These are phyloP conservation scores for Tricholoma hemisulphureum DNA, from an alignment of 768 basidiomycete genomes.

Conservation along the genomic window DNA sequence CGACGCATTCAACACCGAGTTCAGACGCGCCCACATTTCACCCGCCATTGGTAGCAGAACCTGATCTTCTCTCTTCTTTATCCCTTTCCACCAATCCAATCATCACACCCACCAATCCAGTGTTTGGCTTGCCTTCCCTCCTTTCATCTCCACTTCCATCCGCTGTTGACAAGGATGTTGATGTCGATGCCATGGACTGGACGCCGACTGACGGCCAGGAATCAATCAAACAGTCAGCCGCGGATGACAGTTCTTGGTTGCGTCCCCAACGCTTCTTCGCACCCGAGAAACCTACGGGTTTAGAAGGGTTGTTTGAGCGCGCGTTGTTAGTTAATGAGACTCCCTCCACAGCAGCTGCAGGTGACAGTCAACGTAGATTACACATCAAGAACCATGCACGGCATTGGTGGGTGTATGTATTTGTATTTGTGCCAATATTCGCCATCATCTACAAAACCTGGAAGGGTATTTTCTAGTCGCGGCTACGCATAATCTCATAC, in stretches of 20 bases:
- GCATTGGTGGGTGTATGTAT: slow-evolving; percentile 37
- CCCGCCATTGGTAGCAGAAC: slow-evolving; percentile 35
- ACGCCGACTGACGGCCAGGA: slow-evolving; percentile 49
- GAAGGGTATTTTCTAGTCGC: slow-evolving; percentile 2
- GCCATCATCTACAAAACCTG: slow-evolving; percentile 26
- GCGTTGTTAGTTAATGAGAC: slow-evolving; percentile 55
- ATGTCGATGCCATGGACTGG: slow-evolving; percentile 61
- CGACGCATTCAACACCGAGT: slow-evolving; percentile 23
- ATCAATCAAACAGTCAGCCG: slow-evolving; percentile 21
- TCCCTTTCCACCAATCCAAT: slow-evolving; percentile 67
- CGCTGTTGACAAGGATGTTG: slow-evolving; percentile 28
- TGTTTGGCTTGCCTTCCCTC: slow-evolving; percentile 74
- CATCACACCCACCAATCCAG: slow-evolving; percentile 44
- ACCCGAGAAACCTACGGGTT: slow-evolving; percentile 74
- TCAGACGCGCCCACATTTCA: slow-evolving; percentile 15
- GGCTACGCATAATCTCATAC: background rate
- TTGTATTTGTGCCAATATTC: slow-evolving; percentile 28
- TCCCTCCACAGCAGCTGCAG: background rate
- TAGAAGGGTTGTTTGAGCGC: slow-evolving; percentile 66
- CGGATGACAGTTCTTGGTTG: slow-evolving; percentile 48
- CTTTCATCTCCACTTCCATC: slow-evolving; percentile 28
- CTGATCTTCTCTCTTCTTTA: slow-evolving; percentile 60
- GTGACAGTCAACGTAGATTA: background rate
- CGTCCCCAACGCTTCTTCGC: slow-evolving; percentile 75
- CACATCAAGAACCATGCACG: slow-evolving; percentile 19